Base-by-base conservation (phyloP, 371 early-diverging fungal genomes). In the Mucor saturninus region DNA sequence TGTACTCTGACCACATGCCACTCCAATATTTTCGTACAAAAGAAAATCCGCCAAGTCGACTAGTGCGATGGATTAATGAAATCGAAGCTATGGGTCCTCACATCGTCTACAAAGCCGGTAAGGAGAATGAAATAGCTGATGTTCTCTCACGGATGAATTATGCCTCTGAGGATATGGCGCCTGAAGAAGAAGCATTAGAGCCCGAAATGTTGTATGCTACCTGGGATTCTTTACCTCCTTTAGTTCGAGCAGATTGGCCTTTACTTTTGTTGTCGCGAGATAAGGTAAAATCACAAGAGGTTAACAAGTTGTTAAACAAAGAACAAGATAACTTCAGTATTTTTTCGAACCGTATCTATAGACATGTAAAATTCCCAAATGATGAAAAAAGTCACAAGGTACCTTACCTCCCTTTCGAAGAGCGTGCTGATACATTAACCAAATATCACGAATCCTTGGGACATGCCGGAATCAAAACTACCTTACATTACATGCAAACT, bases 1-100 rank as follows among this genome's bases (percentile, higher is more conserved):
- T 75, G 2, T 62, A 54, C 5, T 63, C 73, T 0, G 70, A 77
- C 52, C 77, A 77, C 38, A n/a, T 67, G 14, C 69, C 71, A 5
- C 10, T 73, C 2, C 15, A 65, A 49, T 69, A 65, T 60, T 59
- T 64, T 31, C 61, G 65, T 3, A 61, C 72, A 2, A 68, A 77
- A 49, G 60, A 57, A 5, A 71, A 71, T 5, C 68, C 71, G 0
- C 68, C 72, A 9, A 64, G 64, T 2, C 35, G 72, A 8, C 46
- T 73, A 13, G 55, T 59, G 2, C 37, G 71, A 2, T 80, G 71
- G 74, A 64, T 75, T 30, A 59, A 64, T 4, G 58, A 73, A 28
- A 32, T 80, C 0, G 69, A 74, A 39, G 31, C 68, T 26, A 77
- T 71, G 54, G 62, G 68, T 29, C 74, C 74, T 7, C 51, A 45